Conservation (phyloP, 2,329 filamentous ascomycete species). For the Alternaria conjuncta region DNA sequence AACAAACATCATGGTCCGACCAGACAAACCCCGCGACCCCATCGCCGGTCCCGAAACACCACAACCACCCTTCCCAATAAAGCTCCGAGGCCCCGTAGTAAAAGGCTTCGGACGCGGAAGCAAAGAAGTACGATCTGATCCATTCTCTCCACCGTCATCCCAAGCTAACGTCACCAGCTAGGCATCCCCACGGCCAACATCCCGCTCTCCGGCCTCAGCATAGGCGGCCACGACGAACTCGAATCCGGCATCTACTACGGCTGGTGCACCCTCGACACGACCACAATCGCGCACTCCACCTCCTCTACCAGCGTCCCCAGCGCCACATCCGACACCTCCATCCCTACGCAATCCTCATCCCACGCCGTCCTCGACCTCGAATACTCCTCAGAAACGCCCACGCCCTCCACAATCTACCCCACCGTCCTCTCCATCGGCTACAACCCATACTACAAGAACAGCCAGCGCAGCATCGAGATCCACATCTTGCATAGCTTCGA, state of each 20-base stretch:
- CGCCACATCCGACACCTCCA: constrained; percentile 22
- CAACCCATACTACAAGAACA: constrained; percentile 98
- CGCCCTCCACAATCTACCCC: constrained; percentile 31
- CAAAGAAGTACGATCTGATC: constrained; percentile 86
- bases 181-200: constrained; percentile 97
- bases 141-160: too few relatives aligned
- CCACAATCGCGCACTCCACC: constrained; percentile 24
- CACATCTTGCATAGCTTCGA: constrained; percentile 82
- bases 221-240: constrained; percentile 67
- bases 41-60: constrained; percentile 77
- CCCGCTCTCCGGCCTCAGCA: constrained; percentile 70
- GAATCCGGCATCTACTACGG: constrained; percentile 92
- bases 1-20: constrained; percentile 31
- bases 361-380: constrained; percentile 37
- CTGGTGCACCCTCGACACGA: constrained; percentile 75
- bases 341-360: constrained; percentile 29
- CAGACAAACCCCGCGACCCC: constrained; percentile 37
- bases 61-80: constrained; percentile 78
- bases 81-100: constrained; percentile 85
- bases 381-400: constrained; percentile 22
- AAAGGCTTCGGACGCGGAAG: constrained; percentile 93
- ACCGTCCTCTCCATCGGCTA: constrained; percentile 65
- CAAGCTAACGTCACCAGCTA: constrained; percentile 61
- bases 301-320: constrained; percentile 42
- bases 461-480: constrained; percentile 83